These are phyloP conservation scores for Podospora didyma DNA, from an alignment of 495 filamentous ascomycete species.

Conservation along the genomic window DNA sequence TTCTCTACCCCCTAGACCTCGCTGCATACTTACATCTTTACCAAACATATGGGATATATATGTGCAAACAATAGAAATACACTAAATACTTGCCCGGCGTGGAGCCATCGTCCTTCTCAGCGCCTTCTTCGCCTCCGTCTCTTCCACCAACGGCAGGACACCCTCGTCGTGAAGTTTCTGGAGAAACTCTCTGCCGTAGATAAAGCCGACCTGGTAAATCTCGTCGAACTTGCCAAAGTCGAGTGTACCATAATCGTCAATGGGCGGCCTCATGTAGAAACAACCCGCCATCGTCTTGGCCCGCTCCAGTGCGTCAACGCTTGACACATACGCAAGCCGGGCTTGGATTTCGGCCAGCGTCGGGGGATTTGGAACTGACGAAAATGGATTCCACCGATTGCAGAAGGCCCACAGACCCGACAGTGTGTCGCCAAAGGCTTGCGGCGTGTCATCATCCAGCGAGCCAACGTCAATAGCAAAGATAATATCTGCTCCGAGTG, in stretches of 20 bases:
- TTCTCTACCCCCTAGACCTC: no score
- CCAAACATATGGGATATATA: neutral
- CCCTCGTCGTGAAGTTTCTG: conserved; percentile 71
- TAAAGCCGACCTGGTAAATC: conserved; percentile 86
- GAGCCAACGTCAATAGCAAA: conserved; percentile 94
- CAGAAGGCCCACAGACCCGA: conserved; percentile 93
- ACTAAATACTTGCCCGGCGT: conserved; percentile 80
- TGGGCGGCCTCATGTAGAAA: conserved; percentile 90
- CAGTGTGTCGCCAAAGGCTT: conserved; percentile 85
- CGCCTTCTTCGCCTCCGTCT: conserved; percentile 84
- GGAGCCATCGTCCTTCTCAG: conserved; percentile 92
- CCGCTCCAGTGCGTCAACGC: conserved; percentile 87
- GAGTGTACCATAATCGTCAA: conserved; percentile 88
- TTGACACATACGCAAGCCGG: conserved; percentile 87
- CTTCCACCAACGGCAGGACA: conserved; percentile 59
- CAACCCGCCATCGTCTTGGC: conserved; percentile 86
- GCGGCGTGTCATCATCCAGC: conserved; percentile 84
- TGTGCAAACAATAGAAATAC: neutral
- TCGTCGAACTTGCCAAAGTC: conserved; percentile 98
- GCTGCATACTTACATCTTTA: no score
- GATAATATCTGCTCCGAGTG: conserved; percentile 85
- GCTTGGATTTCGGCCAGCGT: conserved; percentile 95
- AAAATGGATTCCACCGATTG: conserved; percentile 97
- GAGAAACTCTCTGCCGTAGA: conserved; percentile 76
- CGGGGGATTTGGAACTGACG: conserved; percentile 78